These are phyloP conservation scores for Thelephora terrestris DNA, from an alignment of 1,284 basidiomycete species.

Conservation along the genomic window DNA sequence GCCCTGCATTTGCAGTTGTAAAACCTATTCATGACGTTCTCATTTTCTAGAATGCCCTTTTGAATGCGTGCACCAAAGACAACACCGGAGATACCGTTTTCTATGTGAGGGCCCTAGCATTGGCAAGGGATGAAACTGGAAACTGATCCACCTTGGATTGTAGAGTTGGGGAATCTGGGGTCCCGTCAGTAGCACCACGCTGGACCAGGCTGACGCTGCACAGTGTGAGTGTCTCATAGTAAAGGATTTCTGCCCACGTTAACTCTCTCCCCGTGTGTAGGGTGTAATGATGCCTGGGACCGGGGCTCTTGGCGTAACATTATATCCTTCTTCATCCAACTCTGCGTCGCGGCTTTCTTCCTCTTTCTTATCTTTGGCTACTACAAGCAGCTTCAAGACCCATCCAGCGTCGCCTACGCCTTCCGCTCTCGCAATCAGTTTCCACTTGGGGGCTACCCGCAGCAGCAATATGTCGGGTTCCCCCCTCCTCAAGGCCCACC, in stretches of 20 bases:
- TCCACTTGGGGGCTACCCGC: constrained; percentile 19
- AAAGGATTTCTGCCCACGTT: not conserved
- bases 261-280: constrained; percentile 20
- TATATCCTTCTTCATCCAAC: constrained; percentile 44
- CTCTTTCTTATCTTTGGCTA: constrained; percentile 52
- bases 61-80: constrained; percentile 35
- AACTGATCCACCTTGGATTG: not conserved
- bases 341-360: constrained; percentile 48
- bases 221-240: constrained; percentile 30
- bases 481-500: constrained; percentile 37
- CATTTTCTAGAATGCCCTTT: constrained; percentile 35
- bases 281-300: constrained; percentile 47
- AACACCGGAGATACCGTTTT: constrained; percentile 25
- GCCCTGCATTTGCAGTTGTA: not conserved
- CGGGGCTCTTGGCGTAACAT: constrained; percentile 54
- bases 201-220: constrained; percentile 29
- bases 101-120: constrained; percentile 10
- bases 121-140: not conserved
- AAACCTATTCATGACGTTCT: not conserved
- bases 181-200: constrained; percentile 21
- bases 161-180: constrained; percentile 34
- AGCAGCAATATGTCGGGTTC: constrained; percentile 28
- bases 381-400: constrained; percentile 64
- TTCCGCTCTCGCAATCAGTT: constrained; percentile 20
- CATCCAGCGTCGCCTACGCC: constrained; percentile 31